phyloP scores from a whole-genome alignment of 768 basidiomycete species.

The Leucogyrophana mollusca region DNA sequence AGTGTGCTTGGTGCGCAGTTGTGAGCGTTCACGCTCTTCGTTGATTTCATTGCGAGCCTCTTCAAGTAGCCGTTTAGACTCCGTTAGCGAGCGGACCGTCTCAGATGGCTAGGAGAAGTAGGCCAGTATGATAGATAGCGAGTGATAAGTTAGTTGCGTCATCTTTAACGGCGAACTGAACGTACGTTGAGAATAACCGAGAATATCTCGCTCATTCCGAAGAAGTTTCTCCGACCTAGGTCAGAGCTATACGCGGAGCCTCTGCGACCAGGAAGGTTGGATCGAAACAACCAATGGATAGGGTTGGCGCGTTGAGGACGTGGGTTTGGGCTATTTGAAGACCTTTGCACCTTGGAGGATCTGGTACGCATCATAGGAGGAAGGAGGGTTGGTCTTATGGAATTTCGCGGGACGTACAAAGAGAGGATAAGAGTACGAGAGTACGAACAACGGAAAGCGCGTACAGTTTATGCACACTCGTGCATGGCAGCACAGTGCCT shows the following conservation, averaged over 20 bases:
- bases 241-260: slow-evolving; percentile 59
- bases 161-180: slow-evolving; percentile 1
- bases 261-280: slow-evolving; percentile 63
- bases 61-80: slow-evolving; percentile 72
- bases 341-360: slow-evolving; percentile 21
- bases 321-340: slow-evolving; percentile 20
- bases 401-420: too few relatives aligned
- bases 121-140: slow-evolving; percentile 7
- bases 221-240: slow-evolving; percentile 68
- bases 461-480: slow-evolving; percentile 23
- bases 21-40: slow-evolving; percentile 64
- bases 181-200: slow-evolving; percentile 73
- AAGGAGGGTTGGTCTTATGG: background rate
- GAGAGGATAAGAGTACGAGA: slow-evolving; percentile 1
- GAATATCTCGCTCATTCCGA: slow-evolving; percentile 78
- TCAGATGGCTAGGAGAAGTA: slow-evolving; percentile 59
- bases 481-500: slow-evolving; percentile 8
- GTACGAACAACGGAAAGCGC: slow-evolving; percentile 17
- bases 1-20: slow-evolving; percentile 71
- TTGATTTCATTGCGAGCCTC: slow-evolving; percentile 75
- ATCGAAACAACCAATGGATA: slow-evolving; percentile 75
- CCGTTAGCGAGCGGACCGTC: slow-evolving; percentile 75
- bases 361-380: slow-evolving; percentile 23
- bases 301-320: slow-evolving; percentile 36
- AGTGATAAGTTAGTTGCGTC: slow-evolving; percentile 10